A percentile compares a stretch with the other conserved stretches of the same genome.
Evolutionary conservation across 305 asterid species (phyloP).

Genomic region (Euphrasia arctica): DNA sequence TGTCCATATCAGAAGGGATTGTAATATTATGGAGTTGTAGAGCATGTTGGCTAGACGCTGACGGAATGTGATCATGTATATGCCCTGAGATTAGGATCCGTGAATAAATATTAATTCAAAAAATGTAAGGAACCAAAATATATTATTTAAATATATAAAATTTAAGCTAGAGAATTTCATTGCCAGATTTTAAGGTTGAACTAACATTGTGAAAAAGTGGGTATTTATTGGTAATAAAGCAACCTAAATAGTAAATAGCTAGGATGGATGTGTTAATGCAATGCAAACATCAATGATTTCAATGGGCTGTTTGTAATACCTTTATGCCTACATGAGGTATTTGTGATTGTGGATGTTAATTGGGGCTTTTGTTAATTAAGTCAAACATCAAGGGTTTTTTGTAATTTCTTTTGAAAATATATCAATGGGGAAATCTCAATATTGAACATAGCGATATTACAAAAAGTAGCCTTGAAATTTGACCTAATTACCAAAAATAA

Average conservation of each 20-base stretch:
- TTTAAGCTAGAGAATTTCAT: no score
- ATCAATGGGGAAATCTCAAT: background rate
- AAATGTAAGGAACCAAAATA: background rate
- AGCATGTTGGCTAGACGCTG: constrained; percentile 74
- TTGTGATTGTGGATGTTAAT: background rate
- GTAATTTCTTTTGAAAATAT: background rate
- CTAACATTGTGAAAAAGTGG: no score
- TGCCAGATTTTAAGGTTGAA: no score
- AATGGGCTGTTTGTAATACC: no score
- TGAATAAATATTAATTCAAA: constrained; percentile 1
- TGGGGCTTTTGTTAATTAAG: background rate
- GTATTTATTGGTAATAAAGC: no score
- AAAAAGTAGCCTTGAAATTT: no score
- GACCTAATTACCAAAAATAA: background rate
- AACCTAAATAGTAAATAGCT: background rate
- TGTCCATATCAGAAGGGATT: constrained; percentile 74
- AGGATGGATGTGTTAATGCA: background rate
- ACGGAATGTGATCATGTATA: constrained; percentile 70
- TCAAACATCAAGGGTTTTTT: background rate
- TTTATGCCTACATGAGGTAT: no score
- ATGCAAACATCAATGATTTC: background rate
- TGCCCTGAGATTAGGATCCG: constrained; percentile 57
- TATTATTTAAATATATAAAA: no score
- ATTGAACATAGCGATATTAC: background rate
- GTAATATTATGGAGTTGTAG: constrained; percentile 79